Evolutionary conservation across 2,329 filamentous ascomycete genomes (phyloP).

Genomic region (Fusarium redolens): DNA sequence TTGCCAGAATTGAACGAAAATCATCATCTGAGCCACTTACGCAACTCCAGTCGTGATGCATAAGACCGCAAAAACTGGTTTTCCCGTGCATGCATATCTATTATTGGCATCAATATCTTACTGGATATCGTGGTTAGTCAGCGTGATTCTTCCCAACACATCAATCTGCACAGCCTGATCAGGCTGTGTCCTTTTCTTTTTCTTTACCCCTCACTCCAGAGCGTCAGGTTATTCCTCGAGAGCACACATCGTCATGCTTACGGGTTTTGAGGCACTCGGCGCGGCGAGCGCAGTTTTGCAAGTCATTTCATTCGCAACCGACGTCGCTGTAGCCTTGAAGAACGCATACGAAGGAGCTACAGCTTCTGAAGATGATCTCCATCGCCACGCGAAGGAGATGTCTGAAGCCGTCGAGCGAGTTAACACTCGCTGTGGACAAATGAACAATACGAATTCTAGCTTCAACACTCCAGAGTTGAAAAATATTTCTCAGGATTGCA

Average conservation of each 20-base stretch:
- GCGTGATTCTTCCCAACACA: background rate
- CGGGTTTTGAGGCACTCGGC: constrained; percentile 14
- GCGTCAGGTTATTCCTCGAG: fast-evolving
- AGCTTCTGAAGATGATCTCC: background rate
- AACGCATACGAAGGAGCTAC: constrained; percentile 3
- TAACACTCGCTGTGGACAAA: background rate
- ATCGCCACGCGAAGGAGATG: background rate
- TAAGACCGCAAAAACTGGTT: background rate
- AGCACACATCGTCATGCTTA: background rate
- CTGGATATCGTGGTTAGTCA: fast-evolving
- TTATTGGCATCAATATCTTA: background rate
- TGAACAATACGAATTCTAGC: fast-evolving
- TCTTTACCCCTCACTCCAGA: background rate
- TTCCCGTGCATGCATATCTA: background rate
- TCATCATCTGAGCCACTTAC: background rate
- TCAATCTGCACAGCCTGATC: background rate
- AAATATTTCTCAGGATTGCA: background rate
- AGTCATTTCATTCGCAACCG: constrained; percentile 16
- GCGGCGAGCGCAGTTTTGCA: constrained; percentile 27
- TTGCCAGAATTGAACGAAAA: too few relatives aligned
- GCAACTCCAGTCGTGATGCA: fast-evolving
- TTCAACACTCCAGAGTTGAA: background rate
- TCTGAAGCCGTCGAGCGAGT: background rate
- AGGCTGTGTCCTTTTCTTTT: background rate
- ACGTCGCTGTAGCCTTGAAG: background rate